Evolutionary conservation across 208 protist species (phyloP).

Genomic region (Trypanosoma congolense): DNA sequence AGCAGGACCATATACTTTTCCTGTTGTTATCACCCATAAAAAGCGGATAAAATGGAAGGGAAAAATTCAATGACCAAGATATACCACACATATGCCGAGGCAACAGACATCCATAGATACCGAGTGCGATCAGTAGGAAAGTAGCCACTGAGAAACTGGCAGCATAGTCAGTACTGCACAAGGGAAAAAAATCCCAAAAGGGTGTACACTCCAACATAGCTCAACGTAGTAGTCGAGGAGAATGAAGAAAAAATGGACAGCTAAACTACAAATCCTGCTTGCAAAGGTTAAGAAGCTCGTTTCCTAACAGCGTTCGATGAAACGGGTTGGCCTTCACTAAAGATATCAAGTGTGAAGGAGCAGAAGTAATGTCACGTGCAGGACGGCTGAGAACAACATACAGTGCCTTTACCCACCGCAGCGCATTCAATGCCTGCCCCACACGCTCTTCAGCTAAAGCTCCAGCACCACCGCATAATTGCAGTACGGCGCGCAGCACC

Average conservation of each 20-base stretch:
- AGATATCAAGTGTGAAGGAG: constrained; percentile 5
- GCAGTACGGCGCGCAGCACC: constrained; percentile 33
- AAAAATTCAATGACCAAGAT: too few species aligned
- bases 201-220: too few species aligned
- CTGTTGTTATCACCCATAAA: neutral
- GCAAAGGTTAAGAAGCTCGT: constrained; percentile 22
- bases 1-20: constrained; percentile 55
- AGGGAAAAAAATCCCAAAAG: too few species aligned
- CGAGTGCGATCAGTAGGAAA: too few species aligned
- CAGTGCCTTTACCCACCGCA: constrained; percentile 33
- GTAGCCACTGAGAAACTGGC: too few species aligned
- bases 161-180: too few species aligned
- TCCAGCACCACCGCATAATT: constrained; percentile 28
- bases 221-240: too few species aligned
- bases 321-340: constrained; percentile 22
- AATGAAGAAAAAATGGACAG: too few species aligned
- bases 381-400: constrained; percentile 14
- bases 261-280: constrained; percentile 18
- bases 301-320: constrained; percentile 28
- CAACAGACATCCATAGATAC: neutral
- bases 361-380: neutral
- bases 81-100: neutral
- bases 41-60: neutral
- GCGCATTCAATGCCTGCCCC: constrained; percentile 17
- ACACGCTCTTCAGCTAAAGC: constrained; percentile 7